Base-by-base conservation (phyloP, 2,329 filamentous ascomycete genomes). In the Nectriaceae sp. region DNA sequence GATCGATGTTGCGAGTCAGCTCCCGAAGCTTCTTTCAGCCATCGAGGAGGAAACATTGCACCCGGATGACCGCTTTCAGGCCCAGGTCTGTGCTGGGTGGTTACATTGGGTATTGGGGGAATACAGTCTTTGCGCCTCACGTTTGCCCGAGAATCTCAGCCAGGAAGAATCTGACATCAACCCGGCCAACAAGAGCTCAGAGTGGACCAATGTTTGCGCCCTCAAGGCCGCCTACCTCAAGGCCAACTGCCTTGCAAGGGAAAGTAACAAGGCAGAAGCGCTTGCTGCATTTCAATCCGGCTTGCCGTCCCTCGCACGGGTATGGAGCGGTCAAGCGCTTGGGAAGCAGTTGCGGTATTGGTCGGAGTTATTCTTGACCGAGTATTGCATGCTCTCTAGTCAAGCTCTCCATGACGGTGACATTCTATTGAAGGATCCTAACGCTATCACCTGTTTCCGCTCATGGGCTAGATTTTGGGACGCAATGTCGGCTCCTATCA, bases 171-270 rank as follows among this genome's bases (percentile, higher is more conserved):
- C 77, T 21, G 72, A 75, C 33, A 67, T 84, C 46, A 76, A 79
- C 40, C 71, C 73, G n/a, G 68, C 73, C n/a, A 75, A 76, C 8
- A 73, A 77, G 37, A 70, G 82, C 13, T 80, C 82, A 3, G 82
- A 86, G 63, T 97, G 90, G 90, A 90, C 90, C 3, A 85, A 84
- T 55, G 87, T 94, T 18, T 95, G 90, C 70, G 80, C 87, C 21
- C 75, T 94, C 46, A 95, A 93, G 68, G 84, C 84, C 18, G 82
- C 84, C 40, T 95, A 90, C 65, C 78, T 96, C 42, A 87, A 86
- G 66, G 89, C 88, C 66, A 85, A 77, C 64, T 79, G 79, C 56
- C 71, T 83, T 45, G 75, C 76, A 24, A 76, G 76, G 20, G 72
- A 72, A 20, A 71, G 73, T 11, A 70, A 76, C 53, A 70, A 75